Evolutionary conservation across 179 eudicot species (phyloP).

Genomic region (Vitellaria paradoxa): DNA sequence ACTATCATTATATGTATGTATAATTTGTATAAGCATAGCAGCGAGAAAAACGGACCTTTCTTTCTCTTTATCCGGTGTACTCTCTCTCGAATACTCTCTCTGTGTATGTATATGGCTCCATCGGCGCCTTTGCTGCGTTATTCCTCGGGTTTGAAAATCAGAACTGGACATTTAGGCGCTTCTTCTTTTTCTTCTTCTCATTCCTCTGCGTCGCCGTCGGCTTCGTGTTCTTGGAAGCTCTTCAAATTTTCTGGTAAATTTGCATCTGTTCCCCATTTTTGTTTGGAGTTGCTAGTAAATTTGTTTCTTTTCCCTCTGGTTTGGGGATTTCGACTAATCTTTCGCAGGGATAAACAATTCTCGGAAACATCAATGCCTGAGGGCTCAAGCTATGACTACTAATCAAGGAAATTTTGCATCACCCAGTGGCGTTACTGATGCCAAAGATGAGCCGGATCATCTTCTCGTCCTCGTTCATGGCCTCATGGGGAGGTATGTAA

Average conservation of each 20-base stretch:
- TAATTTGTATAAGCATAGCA: neutral
- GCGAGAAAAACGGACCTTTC: slow-evolving; percentile 2
- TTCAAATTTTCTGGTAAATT: slow-evolving; percentile 38
- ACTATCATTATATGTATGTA: too few species aligned
- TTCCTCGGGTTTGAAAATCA: slow-evolving; percentile 24
- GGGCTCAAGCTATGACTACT: slow-evolving; percentile 63
- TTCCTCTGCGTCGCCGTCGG: slow-evolving; percentile 20
- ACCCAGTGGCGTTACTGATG: slow-evolving; percentile 25
- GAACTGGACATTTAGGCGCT: neutral
- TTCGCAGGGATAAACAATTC: slow-evolving; percentile 44
- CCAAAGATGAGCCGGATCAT: slow-evolving; percentile 66
- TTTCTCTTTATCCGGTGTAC: neutral
- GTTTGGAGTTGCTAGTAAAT: neutral
- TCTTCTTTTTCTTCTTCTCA: slow-evolving; percentile 19
- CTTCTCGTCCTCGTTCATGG: slow-evolving; percentile 88
- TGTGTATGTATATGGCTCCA: slow-evolving; percentile 17
- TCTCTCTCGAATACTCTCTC: neutral
- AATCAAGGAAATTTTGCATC: slow-evolving; percentile 44
- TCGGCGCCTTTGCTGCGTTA: slow-evolving; percentile 28
- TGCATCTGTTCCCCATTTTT: neutral
- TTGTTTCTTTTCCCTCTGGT: neutral
- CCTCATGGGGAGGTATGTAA: slow-evolving; percentile 58
- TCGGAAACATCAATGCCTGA: slow-evolving; percentile 39
- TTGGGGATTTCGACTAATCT: slow-evolving; percentile 1
- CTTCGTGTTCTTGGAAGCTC: slow-evolving; percentile 31